A percentile compares a stretch with the other conserved stretches of the same genome.
phyloP scores from a whole-genome alignment of 345 rosid species.

The Pistacia atlantica region DNA sequence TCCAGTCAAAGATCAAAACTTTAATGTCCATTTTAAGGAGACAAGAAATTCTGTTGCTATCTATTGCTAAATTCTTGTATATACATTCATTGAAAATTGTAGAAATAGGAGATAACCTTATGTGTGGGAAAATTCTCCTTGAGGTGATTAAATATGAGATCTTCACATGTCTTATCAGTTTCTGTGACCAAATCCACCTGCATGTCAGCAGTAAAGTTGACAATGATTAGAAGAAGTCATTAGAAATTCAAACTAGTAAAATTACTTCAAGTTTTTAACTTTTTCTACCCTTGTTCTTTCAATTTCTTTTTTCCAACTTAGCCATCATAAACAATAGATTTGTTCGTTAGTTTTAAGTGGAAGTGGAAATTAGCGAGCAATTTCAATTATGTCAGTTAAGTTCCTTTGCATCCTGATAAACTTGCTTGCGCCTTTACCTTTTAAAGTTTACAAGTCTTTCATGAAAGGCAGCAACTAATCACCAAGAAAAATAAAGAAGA shows the following conservation, averaged over 20 bases:
- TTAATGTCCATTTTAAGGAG: neutral
- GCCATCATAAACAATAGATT: neutral
- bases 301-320: neutral
- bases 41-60: neutral
- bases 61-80: neutral
- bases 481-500: neutral
- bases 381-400: neutral
- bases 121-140: conserved; percentile 64
- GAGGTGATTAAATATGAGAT: conserved; percentile 80
- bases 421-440: neutral
- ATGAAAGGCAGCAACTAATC: neutral
- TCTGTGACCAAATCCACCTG: conserved; percentile 98
- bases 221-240: neutral
- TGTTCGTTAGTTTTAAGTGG: neutral
- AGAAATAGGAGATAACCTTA: conserved; percentile 46
- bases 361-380: neutral
- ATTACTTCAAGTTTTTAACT: neutral
- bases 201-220: conserved; percentile 9
- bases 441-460: neutral
- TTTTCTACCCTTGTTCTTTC: neutral
- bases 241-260: neutral
- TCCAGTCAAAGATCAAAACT: conserved; percentile 10
- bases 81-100: neutral
- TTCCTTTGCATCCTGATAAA: neutral
- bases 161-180: conserved; percentile 97